A percentile compares a stretch with the other conserved stretches of the same genome.
phyloP scores from a whole-genome alignment of 2,329 filamentous ascomycete species.

The Lecanicillium sp. region DNA sequence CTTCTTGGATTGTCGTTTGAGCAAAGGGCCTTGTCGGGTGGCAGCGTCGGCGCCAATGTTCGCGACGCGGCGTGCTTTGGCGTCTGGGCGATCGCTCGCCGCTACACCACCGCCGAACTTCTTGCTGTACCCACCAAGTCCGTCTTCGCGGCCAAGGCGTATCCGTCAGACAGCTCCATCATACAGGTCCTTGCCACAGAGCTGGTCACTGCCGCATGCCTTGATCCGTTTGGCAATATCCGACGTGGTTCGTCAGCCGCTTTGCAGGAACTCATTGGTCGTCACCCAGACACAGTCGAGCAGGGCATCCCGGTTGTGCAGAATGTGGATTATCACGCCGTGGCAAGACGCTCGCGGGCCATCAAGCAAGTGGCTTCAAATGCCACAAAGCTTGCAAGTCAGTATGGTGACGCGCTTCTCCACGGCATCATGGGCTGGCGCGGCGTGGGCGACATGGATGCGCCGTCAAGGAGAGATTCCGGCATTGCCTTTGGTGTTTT shows the following conservation, averaged over 20 bases:
- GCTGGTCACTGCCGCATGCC: constrained; percentile 71
- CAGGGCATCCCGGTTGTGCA: constrained; percentile 85
- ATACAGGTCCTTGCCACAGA: constrained; percentile 76
- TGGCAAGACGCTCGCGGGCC: constrained; percentile 79
- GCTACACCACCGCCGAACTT: constrained; percentile 77
- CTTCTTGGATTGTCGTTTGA: constrained; percentile 81
- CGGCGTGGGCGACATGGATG: constrained; percentile 76
- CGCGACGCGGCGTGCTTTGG: constrained; percentile 95
- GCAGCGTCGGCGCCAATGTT: constrained; percentile 80
- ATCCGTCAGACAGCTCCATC: constrained; percentile 40
- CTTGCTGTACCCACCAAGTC: constrained; percentile 51
- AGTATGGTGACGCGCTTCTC: constrained; percentile 64
- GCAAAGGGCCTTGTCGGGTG: constrained; percentile 78
- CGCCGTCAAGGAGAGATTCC: constrained; percentile 64
- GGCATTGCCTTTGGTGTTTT: constrained; percentile 63
- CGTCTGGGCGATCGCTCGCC: constrained; percentile 83
- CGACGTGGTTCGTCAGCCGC: constrained; percentile 87
- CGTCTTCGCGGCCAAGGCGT: constrained; percentile 34
- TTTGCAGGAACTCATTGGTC: constrained; percentile 85
- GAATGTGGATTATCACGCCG: constrained; percentile 84
- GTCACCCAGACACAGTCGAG: constrained; percentile 78
- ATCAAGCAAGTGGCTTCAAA: constrained; percentile 69
- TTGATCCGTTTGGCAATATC: constrained; percentile 91
- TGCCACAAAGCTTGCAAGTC: constrained; percentile 60
- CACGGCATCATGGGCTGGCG: constrained; percentile 75